Conservation (phyloP, 2,329 filamentous ascomycete species). For the Fusarium temperatum region DNA sequence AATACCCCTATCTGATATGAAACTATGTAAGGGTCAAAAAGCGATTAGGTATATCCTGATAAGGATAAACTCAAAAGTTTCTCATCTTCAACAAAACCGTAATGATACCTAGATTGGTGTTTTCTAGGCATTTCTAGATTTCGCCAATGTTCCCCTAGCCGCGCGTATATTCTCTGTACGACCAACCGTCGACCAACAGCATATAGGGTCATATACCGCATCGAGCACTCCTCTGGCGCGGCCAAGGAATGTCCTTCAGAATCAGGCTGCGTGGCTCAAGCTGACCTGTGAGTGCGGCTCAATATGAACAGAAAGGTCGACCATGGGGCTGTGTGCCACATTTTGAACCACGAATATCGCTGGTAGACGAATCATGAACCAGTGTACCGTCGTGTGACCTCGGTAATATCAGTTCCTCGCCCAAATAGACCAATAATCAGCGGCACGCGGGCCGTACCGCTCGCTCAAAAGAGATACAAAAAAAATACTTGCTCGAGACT, state of each 20-base stretch:
- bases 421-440: not conserved
- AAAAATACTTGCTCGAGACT: conserved; percentile 12
- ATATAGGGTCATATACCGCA: not conserved
- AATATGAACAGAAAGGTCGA: not conserved
- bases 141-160: not conserved
- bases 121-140: not conserved
- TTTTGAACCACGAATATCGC: not conserved
- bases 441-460: conserved; percentile 8
- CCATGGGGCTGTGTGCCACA: not conserved
- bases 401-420: not conserved
- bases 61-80: not conserved
- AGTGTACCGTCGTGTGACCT: not conserved
- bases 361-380: conserved; percentile 6
- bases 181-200: not conserved
- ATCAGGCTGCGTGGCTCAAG: not conserved
- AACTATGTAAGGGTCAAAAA: not conserved
- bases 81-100: not conserved
- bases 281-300: not conserved
- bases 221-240: not conserved
- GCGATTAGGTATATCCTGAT: not conserved
- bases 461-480: conserved; percentile 4
- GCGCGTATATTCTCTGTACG: not conserved
- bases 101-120: not conserved
- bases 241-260: not conserved
- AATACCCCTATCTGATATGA: not conserved